Evolutionary conservation across 2,329 filamentous ascomycete species (phyloP), one percentile per base, ranked within the genome.

Genomic region (Alternaria angustiovoidea): DNA sequence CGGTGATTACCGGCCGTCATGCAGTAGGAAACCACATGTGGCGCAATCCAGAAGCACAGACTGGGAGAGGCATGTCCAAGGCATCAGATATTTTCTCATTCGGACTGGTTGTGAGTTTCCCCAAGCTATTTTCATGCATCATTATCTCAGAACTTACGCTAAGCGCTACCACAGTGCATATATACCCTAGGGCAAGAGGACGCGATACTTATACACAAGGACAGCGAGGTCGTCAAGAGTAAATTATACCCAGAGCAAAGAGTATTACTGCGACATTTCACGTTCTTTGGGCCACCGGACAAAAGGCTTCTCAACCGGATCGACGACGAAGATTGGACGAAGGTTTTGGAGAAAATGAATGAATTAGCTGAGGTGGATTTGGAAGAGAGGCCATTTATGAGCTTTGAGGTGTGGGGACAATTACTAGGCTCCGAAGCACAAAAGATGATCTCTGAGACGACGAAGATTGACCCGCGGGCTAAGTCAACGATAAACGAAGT

Each of bases 21-120:
- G 69, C 70, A 58, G 67, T 80, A 65, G 77, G 76, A 14, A 80
- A 80, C 63, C 72, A 61, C 20, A 80, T 80, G 74, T 80, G 76
- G 77, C 74, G 76, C 68, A 80, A 77, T 67, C 78, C 72, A 55
- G 78, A 80, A 71, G 75, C 69, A 59, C 75, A 80, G 61, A 76
- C 74, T 7, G 74, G 75, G 62, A 71, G 61, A 38, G 71, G 72
- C 32, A 54, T 76, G 34, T 72, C 66, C 7, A 76, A 77, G 62
- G 73, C 77, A 53, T 80, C 74, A 44, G 78, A 79, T 54, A 67
- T 80, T 16, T 79, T 75, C 69, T 79, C 76, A 7, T 78, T 79
- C 60, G 75, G 75, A 59, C 69, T 80, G 14, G 73, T 81, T 18
- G 76, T 80, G 69, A 71, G 76, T 71, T 22, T 57, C 16, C 55